Evolutionary conservation across 129 eudicot species (phyloP).

Genomic region (Mikania micrantha): DNA sequence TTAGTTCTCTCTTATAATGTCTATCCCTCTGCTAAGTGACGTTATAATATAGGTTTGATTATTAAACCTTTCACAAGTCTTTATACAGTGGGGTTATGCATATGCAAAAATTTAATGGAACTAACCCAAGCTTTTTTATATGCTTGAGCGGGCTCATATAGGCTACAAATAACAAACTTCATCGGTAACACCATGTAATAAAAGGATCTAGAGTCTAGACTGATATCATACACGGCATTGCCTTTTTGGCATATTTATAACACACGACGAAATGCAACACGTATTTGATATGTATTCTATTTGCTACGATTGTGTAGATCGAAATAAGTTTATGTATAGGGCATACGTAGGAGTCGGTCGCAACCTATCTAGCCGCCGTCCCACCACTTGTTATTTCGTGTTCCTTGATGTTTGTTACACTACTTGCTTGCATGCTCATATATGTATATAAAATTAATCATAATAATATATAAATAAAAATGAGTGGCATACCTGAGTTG

Average conservation of each 20-base stretch:
- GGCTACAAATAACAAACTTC: background rate
- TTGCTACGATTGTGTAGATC: too few relatives aligned
- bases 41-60: background rate
- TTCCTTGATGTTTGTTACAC: too few relatives aligned
- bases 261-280: too few relatives aligned
- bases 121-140: background rate
- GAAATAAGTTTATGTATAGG: too few relatives aligned
- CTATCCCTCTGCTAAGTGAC: background rate
- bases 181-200: background rate
- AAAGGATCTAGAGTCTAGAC: background rate
- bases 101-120: background rate
- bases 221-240: background rate
- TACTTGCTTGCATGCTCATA: too few relatives aligned
- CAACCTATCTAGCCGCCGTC: too few relatives aligned
- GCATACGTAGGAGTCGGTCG: too few relatives aligned
- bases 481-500: too few relatives aligned
- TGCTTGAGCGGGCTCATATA: background rate
- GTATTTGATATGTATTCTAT: too few relatives aligned
- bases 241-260: background rate
- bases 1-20: background rate
- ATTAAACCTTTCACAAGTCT: background rate
- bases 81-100: background rate
- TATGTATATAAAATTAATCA: too few relatives aligned
- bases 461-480: too few relatives aligned
- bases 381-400: too few relatives aligned